Conservation (phyloP, 2,329 filamentous ascomycete species). For the Aspergillus fumigatiaffinis region DNA sequence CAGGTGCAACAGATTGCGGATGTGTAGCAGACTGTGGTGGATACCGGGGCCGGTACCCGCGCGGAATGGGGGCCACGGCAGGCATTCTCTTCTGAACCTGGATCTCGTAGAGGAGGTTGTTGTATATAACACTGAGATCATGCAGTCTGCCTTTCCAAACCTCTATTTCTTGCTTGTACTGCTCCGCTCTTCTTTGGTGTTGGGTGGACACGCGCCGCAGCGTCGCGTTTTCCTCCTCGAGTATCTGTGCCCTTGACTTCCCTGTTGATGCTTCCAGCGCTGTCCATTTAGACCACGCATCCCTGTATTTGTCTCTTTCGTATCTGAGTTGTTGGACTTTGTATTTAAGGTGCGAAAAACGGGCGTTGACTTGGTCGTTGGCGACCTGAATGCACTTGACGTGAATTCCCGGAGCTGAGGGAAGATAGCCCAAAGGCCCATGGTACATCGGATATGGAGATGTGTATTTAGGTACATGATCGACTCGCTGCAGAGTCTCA, state of each 20-base stretch:
- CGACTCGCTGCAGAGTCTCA: conserved; percentile 20
- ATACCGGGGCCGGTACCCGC: conserved; percentile 13
- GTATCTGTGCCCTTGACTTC: conserved; percentile 19
- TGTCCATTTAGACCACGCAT: conserved; percentile 20
- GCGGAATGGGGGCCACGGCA: conserved; percentile 14
- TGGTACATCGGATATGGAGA: conserved; percentile 30
- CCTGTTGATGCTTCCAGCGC: conserved; percentile 24
- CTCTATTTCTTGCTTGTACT: conserved; percentile 24
- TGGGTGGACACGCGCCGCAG: conserved; percentile 23
- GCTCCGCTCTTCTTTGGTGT: conserved; percentile 20
- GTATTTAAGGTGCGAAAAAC: conserved; percentile 19
- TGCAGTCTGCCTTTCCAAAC: conserved; percentile 22
- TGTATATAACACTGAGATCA: conserved; percentile 20
- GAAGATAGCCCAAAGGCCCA: conserved; percentile 25
- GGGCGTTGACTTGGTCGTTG: conserved; percentile 17
- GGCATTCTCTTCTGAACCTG: conserved; percentile 15
- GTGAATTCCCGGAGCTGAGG: conserved; percentile 28
- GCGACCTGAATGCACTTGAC: conserved; percentile 24
- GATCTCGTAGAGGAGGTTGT: conserved; percentile 23
- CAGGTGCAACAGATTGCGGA: not conserved
- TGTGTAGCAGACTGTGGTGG: not conserved
- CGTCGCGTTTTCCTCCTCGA: conserved; percentile 19
- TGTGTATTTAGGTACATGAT: conserved; percentile 19
- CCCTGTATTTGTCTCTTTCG: conserved; percentile 28
- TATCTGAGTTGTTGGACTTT: conserved; percentile 21